phyloP scores from a whole-genome alignment of 2,329 filamentous ascomycete genomes.

The Curvularia verruculosa region DNA sequence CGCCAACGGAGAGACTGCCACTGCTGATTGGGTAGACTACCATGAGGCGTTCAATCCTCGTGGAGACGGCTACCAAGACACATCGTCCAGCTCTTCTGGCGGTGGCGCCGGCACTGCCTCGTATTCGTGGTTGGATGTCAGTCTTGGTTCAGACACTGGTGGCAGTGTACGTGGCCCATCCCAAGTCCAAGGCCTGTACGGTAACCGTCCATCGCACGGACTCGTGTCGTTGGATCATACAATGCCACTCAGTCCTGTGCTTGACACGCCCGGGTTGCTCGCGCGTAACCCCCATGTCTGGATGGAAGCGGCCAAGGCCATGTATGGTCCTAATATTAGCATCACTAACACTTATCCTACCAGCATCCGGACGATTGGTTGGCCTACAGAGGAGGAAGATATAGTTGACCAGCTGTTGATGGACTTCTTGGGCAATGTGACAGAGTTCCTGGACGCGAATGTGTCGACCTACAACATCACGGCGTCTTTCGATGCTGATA shows the following conservation, averaged over 20 bases:
- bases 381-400: conserved; percentile 46
- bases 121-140: conserved; percentile 59
- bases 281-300: conserved; percentile 54
- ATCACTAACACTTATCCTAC: conserved; percentile 51
- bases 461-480: conserved; percentile 47
- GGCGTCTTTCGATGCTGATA: conserved; percentile 45
- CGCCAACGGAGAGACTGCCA: conserved; percentile 55
- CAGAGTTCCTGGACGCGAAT: conserved; percentile 51
- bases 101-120: conserved; percentile 53
- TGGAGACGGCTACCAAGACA: conserved; percentile 55
- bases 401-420: conserved; percentile 48
- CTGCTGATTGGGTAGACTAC: conserved; percentile 58
- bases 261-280: conserved; percentile 57
- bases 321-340: conserved; percentile 56
- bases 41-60: conserved; percentile 53
- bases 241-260: conserved; percentile 56
- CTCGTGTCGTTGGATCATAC: conserved; percentile 56
- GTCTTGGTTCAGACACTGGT: conserved; percentile 58
- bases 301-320: conserved; percentile 52
- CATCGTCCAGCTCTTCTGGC: conserved; percentile 56
- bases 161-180: conserved; percentile 58
- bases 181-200: conserved; percentile 57
- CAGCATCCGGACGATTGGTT: conserved; percentile 52
- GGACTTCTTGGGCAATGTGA: conserved; percentile 53
- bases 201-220: conserved; percentile 57